Percentiles rank a stretch among this genome's conserved stretches.
Evolutionary conservation across 179 eudicot genomes (phyloP).

Genomic region (Silene noctiflora): DNA sequence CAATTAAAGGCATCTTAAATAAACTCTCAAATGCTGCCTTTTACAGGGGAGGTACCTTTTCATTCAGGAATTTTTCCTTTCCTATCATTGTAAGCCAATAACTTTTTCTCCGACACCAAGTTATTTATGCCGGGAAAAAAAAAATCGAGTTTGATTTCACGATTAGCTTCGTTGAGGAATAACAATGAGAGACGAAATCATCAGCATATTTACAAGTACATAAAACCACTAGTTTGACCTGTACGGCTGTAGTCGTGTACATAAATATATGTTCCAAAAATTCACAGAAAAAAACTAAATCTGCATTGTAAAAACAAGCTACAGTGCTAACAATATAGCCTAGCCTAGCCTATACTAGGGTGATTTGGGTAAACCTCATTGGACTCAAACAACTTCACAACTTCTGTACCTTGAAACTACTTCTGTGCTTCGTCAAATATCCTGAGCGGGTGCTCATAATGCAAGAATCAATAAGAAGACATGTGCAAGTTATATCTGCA

Average conservation of each 20-base stretch:
- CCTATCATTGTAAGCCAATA: no score
- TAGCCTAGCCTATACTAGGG: no score
- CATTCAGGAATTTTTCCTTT: background rate
- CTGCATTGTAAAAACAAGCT: background rate
- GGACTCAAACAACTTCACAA: background rate
- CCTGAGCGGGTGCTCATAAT: background rate
- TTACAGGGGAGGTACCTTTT: background rate
- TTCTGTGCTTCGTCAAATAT: background rate
- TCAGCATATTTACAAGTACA: background rate
- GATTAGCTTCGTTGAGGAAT: background rate
- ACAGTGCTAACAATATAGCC: background rate
- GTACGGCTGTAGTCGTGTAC: background rate
- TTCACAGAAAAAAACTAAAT: background rate
- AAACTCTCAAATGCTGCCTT: conserved; percentile 5
- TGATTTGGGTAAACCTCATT: background rate
- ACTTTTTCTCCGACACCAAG: background rate
- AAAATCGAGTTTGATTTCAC: background rate
- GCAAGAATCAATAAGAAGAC: background rate
- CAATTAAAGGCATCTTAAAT: conserved; percentile 2
- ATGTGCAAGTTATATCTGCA: background rate
- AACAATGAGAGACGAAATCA: background rate
- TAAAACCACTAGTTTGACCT: background rate
- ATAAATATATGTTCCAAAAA: background rate
- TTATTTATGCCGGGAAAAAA: background rate
- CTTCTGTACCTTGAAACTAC: background rate